Evolutionary conservation across 441 rosid genomes (phyloP).

Genomic region (Pelargonium exstipulatum): DNA sequence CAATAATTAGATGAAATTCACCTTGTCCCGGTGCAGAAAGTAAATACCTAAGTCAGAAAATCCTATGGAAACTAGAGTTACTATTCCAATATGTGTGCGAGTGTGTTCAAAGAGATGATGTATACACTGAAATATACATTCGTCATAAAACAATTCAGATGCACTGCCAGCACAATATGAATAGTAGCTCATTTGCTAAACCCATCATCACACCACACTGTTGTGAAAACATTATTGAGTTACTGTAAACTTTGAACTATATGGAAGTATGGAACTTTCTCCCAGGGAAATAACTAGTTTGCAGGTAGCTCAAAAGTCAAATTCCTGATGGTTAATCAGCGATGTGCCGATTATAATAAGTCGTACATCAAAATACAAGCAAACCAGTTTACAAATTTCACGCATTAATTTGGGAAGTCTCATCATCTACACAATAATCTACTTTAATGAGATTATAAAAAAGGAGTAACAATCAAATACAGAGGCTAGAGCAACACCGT

Average conservation of each 20-base stretch:
- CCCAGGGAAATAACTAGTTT: not conserved
- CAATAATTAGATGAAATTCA: slow-evolving; percentile 7
- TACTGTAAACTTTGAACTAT: not conserved
- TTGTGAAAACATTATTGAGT: not conserved
- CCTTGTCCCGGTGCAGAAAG: not conserved
- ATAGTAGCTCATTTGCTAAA: not conserved
- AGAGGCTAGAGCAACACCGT: not conserved
- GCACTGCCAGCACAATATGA: not conserved
- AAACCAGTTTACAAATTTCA: not conserved
- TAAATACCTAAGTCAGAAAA: not conserved
- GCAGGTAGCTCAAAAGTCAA: not conserved
- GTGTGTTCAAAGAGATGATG: not conserved
- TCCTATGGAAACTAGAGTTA: not conserved
- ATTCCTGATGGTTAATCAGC: not conserved
- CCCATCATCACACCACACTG: not conserved
- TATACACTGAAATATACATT: not conserved
- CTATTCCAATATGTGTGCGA: not conserved
- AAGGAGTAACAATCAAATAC: not conserved
- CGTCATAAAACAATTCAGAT: not conserved
- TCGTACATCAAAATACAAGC: not conserved
- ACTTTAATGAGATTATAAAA: not conserved
- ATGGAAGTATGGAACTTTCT: not conserved
- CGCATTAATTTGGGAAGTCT: not conserved
- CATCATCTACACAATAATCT: not conserved
- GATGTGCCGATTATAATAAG: not conserved